Evolutionary conservation across 805 yeast genomes (phyloP).

Genomic region (Candida sakaeoensis): DNA sequence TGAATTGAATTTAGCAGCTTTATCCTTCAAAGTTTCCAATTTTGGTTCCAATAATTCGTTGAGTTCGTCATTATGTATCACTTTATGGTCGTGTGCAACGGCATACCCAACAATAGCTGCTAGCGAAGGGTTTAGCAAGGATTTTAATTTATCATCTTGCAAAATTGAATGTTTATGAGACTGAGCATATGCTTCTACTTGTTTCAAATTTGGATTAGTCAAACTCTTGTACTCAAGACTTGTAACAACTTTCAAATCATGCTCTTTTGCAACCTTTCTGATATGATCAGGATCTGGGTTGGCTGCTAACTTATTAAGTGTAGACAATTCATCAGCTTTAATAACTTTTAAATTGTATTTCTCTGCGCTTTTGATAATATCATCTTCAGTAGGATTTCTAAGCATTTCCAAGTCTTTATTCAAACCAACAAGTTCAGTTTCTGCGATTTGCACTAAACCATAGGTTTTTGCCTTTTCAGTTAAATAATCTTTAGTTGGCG

Average conservation of each 20-base stretch:
- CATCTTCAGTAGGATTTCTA: constrained; percentile 17
- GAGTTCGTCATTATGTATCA: constrained; percentile 12
- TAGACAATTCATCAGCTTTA: constrained; percentile 15
- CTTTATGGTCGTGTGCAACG: constrained; percentile 9
- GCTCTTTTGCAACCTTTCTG: constrained; percentile 15
- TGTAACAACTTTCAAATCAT: constrained; percentile 14
- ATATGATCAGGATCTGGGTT: constrained; percentile 23
- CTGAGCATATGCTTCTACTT: constrained; percentile 19
- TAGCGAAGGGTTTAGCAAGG: constrained; percentile 16
- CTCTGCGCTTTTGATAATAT: constrained; percentile 12
- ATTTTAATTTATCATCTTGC: constrained; percentile 15
- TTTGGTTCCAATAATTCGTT: constrained; percentile 17
- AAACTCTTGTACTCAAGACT: constrained; percentile 15
- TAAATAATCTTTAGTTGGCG: constrained; percentile 15
- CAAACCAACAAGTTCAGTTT: constrained; percentile 14
- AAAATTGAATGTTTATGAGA: constrained; percentile 16
- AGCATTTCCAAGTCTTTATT: constrained; percentile 10
- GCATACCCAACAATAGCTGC: constrained; percentile 17
- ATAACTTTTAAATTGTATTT: constrained; percentile 14
- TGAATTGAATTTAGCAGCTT: constrained; percentile 11
- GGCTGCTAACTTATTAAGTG: constrained; percentile 19
- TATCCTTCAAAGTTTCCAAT: constrained; percentile 13
- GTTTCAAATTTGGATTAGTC: constrained; percentile 22
- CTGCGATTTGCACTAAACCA: neutral
- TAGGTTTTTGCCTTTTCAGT: constrained; percentile 18